A percentile compares a stretch with the other conserved stretches of the same genome.
Evolutionary conservation across 805 yeast genomes (phyloP).

Genomic region (Yarrowia divulgata): DNA sequence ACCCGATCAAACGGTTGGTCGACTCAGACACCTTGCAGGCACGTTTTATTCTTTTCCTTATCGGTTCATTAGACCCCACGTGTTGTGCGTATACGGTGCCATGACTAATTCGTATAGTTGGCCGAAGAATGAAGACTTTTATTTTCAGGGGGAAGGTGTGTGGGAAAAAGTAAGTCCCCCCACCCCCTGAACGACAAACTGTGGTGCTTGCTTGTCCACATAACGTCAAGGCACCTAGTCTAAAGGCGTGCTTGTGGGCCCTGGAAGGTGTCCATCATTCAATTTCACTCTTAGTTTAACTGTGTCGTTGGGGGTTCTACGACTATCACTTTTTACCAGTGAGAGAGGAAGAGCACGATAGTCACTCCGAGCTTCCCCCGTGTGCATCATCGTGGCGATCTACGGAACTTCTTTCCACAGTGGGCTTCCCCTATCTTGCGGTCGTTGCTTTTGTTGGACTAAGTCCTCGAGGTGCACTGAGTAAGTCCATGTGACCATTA

Average conservation of each 20-base stretch:
- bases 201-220: background rate
- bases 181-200: background rate
- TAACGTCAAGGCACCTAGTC: background rate
- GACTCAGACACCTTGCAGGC: background rate
- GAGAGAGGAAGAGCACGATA: background rate
- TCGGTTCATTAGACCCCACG: conserved; percentile 7
- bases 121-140: conserved; percentile 21
- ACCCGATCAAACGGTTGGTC: conserved; percentile 1
- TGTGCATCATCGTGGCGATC: background rate
- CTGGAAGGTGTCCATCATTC: conserved; percentile 3
- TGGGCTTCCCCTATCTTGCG: conserved; percentile 29
- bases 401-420: background rate
- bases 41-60: conserved; percentile 4
- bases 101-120: conserved; percentile 1
- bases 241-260: conserved; percentile 13
- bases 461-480: conserved; percentile 10
- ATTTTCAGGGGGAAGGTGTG: conserved; percentile 1
- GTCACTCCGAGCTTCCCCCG: no score
- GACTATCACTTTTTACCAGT: conserved; percentile 2
- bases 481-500: conserved; percentile 7
- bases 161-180: background rate
- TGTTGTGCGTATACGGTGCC: background rate
- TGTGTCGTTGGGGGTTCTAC: background rate
- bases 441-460: conserved; percentile 18
- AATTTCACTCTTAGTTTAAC: conserved; percentile 9